Evolutionary conservation across 139 green algal genomes (phyloP).

Genomic region (Diplosphaera chodatii): DNA sequence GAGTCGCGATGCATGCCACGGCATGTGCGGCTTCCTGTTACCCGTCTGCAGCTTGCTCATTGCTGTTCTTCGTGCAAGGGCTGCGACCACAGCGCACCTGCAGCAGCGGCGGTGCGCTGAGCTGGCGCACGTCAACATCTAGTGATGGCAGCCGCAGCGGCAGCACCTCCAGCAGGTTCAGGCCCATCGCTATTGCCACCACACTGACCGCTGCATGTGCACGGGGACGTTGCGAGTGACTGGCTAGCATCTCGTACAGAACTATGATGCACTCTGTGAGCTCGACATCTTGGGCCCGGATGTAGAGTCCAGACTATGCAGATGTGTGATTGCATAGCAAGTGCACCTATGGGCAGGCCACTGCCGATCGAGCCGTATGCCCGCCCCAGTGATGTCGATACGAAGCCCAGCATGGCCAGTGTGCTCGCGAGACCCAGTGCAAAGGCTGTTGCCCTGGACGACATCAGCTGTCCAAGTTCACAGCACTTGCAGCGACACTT

Average conservation of each 20-base stretch:
- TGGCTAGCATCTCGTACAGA: too few relatives aligned
- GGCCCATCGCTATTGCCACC: constrained; percentile 86
- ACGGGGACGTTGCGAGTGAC: background rate
- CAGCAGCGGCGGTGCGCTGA: constrained; percentile 23
- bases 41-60: too few relatives aligned
- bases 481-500: too few relatives aligned
- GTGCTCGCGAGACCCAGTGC: constrained; percentile 79
- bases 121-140: constrained; percentile 64
- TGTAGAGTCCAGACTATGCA: background rate
- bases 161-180: constrained; percentile 90
- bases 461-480: too few relatives aligned
- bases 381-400: constrained; percentile 54
- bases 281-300: constrained; percentile 8
- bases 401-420: constrained; percentile 75
- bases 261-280: too few relatives aligned
- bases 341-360: constrained; percentile 21
- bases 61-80: too few relatives aligned
- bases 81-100: constrained; percentile 4
- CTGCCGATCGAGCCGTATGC: constrained; percentile 75
- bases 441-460: constrained; percentile 55
- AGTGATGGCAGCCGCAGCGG: constrained; percentile 68
- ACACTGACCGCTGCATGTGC: constrained; percentile 39
- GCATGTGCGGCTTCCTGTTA: too few relatives aligned
- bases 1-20: too few relatives aligned
- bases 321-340: background rate